These are phyloP conservation scores for Raphanus hybrid DNA, from an alignment of 441 rosid species.

Conservation along the genomic window DNA sequence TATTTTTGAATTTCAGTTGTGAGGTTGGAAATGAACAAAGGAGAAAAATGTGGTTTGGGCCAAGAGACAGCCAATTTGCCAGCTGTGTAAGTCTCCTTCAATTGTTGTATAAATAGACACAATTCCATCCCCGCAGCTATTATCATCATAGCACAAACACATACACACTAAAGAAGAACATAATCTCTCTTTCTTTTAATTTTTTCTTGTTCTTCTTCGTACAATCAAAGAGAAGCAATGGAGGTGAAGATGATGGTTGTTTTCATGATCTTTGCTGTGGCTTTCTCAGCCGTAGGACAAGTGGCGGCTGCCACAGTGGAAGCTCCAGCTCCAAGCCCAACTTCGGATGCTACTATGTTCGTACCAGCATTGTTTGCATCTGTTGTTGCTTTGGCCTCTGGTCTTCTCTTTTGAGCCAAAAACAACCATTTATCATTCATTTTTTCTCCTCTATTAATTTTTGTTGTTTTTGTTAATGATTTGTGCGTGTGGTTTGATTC, in stretches of 20 bases:
- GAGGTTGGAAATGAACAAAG: constrained; percentile 34
- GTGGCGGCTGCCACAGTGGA: constrained; percentile 58
- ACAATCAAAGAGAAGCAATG: constrained; percentile 43
- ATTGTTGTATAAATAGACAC: constrained; percentile 40
- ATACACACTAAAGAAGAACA: not conserved
- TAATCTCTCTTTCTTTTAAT: not conserved
- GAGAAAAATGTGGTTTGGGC: constrained; percentile 33
- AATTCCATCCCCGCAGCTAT: constrained; percentile 32
- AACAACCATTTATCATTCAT: constrained; percentile 16
- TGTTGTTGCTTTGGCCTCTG: constrained; percentile 58
- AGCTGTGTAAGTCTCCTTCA: not conserved
- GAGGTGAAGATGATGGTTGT: constrained; percentile 57
- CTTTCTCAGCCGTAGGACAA: constrained; percentile 49
- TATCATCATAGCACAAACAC: constrained; percentile 34
- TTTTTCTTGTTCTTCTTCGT: not conserved
- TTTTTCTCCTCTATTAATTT: constrained; percentile 29
- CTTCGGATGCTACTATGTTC: constrained; percentile 63
- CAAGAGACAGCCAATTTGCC: constrained; percentile 21
- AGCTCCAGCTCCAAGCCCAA: constrained; percentile 72
- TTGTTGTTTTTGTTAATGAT: constrained; percentile 32
- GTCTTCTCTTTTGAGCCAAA: constrained; percentile 49
- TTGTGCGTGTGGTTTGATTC: constrained; percentile 28
- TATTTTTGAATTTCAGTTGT: not conserved
- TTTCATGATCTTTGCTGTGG: constrained; percentile 50
- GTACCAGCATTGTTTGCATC: constrained; percentile 66